Evolutionary conservation across 768 basidiomycete species (phyloP), one percentile per base, ranked within the genome.

Genomic region (Cyclocybe aegerita): DNA sequence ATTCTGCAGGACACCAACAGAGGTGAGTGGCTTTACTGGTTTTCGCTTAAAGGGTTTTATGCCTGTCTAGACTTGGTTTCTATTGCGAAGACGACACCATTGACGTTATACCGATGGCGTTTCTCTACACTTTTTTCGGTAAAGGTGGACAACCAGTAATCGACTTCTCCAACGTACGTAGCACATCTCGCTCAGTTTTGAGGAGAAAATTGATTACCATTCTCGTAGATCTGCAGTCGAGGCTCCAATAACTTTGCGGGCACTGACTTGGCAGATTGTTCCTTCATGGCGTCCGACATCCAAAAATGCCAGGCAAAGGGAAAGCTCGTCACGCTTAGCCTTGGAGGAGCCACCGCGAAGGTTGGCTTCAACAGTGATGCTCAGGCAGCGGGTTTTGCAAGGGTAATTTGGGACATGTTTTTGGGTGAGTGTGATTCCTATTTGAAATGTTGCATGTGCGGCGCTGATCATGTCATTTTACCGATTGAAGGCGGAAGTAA

Each of bases 321-420:
- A 11, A 85, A 84, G 56, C 67, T 78, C 14, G 63, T 81, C 23
- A 79, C 78, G 1, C 64, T 81, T 43, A 78, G 76, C 30, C 64
- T 82, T 16, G 83, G 83, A 16, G 83, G 83, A 30, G 84, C 81
- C 10, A 77, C 75, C 1, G 83, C 84, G 7, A 70, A 77, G 34
- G 81, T 75, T 8, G 75, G 75, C 7, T 87, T 88, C 61, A 64
- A 64, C 37, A 78, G 73, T 51, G 81, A 81, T 47, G 62, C 72
- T 0, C 73, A 84, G 55, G 87, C 80, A 7, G 52, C 61, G 7
- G 61, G 64, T 9, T 87, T 86, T 54, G 86, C 82, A 1, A 67
- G 79, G 45, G 76, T 75, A 0, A 77, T 89, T 46, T 89, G 88
- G 88, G 72, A 86, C 60, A 59, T 83, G 49, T 88, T 89, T 67